These are phyloP conservation scores for Colletotrichum acutatum DNA, from an alignment of 2,329 filamentous ascomycete species.

Conservation along the genomic window DNA sequence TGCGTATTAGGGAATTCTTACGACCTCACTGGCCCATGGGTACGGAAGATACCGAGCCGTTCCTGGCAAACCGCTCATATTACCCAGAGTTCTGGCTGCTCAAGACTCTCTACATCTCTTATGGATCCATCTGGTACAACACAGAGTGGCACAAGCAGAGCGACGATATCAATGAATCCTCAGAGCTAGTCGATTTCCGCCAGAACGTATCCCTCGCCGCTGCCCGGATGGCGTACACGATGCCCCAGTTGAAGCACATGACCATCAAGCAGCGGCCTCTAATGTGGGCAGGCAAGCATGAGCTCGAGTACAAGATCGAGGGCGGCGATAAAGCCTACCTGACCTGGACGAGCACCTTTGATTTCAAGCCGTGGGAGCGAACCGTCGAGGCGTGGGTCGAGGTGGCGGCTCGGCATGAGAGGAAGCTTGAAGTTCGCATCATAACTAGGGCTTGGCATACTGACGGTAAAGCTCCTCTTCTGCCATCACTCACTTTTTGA, in stretches of 20 bases:
- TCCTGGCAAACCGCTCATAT: conserved; percentile 13
- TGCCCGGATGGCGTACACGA: conserved; percentile 37
- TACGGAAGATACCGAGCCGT: conserved; percentile 29
- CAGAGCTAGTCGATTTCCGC: conserved; percentile 35
- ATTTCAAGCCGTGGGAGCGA: conserved; percentile 37
- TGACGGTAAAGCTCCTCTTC: conserved; percentile 30
- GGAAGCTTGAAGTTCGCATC: conserved; percentile 7
- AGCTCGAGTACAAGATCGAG: conserved; percentile 35
- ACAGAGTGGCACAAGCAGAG: conserved; percentile 38
- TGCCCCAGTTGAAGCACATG: conserved; percentile 38
- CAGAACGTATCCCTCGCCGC: conserved; percentile 38
- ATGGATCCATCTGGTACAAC: conserved; percentile 38
- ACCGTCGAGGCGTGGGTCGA: conserved; percentile 39
- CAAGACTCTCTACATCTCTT: conserved; percentile 35
- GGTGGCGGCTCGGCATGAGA: conserved; percentile 34
- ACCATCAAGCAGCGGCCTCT: conserved; percentile 38
- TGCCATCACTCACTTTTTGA: conserved; percentile 30
- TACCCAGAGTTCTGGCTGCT: conserved; percentile 29
- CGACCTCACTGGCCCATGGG: conserved; percentile 36
- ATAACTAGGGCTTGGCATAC: conserved; percentile 12
- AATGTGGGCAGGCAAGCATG: conserved; percentile 41
- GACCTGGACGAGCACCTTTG: conserved; percentile 38
- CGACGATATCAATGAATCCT: conserved; percentile 37
- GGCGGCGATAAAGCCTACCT: conserved; percentile 17
- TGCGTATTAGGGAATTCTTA: conserved; percentile 37